phyloP scores from a whole-genome alignment of 306 rosid genomes.

The Vigna mungo region DNA sequence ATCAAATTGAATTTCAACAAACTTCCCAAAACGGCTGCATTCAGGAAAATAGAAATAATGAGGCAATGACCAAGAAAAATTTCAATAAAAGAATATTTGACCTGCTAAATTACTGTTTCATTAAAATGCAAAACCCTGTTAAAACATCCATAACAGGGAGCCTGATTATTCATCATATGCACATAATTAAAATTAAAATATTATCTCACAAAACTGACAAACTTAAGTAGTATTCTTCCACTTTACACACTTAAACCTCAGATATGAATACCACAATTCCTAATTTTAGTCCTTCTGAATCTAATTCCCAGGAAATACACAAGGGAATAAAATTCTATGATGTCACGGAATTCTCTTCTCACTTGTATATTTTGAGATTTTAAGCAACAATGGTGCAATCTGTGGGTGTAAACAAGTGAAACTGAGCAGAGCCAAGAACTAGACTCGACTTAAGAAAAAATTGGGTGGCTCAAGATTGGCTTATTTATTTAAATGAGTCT shows the following conservation, averaged over 20 bases:
- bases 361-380: constrained; percentile 9
- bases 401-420: no score
- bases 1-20: constrained; percentile 92
- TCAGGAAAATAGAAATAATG: constrained; percentile 26
- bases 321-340: neutral
- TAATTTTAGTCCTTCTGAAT: constrained; percentile 16
- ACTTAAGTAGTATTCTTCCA: constrained; percentile 21
- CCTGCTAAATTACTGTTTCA: neutral
- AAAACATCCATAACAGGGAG: neutral
- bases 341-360: constrained; percentile 25
- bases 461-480: no score
- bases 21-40: constrained; percentile 89
- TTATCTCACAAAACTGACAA: constrained; percentile 17
- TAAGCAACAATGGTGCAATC: neutral
- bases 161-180: constrained; percentile 9
- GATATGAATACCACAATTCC: constrained; percentile 26
- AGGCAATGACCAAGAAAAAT: constrained; percentile 11
- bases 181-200: constrained; percentile 8
- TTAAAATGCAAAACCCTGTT: constrained; percentile 17
- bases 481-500: no score
- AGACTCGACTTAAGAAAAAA: no score
- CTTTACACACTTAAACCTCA: constrained; percentile 13
- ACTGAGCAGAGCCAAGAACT: no score
- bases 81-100: constrained; percentile 11
- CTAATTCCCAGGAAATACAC: neutral